phyloP scores from a whole-genome alignment of 31 red algal genomes.

The Odonthalia washingtoniensis region DNA sequence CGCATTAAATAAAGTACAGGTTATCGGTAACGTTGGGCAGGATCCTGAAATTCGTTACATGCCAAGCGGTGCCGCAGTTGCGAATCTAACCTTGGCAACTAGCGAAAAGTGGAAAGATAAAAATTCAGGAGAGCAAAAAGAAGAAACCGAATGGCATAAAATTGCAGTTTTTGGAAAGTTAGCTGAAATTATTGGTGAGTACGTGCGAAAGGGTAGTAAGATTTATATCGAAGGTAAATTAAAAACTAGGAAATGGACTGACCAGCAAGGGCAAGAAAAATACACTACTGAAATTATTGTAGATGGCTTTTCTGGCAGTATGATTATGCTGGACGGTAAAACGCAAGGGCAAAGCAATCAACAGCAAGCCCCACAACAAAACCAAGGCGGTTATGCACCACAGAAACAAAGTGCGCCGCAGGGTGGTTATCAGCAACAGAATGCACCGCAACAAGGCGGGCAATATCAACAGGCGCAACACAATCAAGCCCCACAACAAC shows the following conservation, averaged over 20 bases:
- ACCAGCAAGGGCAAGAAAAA: not conserved
- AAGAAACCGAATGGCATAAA: conserved; percentile 20
- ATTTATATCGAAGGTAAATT: conserved; percentile 13
- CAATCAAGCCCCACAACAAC: too few species aligned
- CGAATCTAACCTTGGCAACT: not conserved
- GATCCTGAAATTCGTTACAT: not conserved
- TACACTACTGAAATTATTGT: conserved; percentile 19
- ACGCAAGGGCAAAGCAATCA: too few species aligned
- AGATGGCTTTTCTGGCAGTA: not conserved
- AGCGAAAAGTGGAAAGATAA: conserved; percentile 28
- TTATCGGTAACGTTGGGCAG: not conserved
- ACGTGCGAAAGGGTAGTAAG: not conserved
- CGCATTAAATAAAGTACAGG: conserved; percentile 14
- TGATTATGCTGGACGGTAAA: not conserved
- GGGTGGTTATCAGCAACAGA: too few species aligned
- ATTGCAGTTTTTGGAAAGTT: not conserved
- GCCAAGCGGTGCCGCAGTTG: not conserved
- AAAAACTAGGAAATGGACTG: conserved; percentile 10
- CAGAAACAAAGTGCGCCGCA: too few species aligned
- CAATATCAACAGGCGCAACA: too few species aligned
- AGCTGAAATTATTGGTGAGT: not conserved
- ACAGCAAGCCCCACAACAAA: too few species aligned
- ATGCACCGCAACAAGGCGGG: too few species aligned
- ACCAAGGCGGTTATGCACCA: too few species aligned
- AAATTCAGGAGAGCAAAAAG: not conserved